These are phyloP conservation scores for Aspergillus heteromorphus DNA, from an alignment of 495 filamentous ascomycete species.

Conservation along the genomic window DNA sequence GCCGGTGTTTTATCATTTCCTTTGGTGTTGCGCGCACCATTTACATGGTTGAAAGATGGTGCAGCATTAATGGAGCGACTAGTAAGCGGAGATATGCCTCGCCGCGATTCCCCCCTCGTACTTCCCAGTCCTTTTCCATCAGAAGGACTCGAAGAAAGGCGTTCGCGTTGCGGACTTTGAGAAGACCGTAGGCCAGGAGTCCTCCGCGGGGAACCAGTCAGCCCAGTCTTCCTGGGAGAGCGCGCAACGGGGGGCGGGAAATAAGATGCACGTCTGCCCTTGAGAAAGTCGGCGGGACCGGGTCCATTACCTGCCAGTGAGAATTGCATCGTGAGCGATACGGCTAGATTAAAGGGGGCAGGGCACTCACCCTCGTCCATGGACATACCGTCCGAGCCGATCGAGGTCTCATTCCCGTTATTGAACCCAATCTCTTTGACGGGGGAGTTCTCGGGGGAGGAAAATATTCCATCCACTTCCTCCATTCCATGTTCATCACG, in stretches of 20 bases:
- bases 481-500: slow-evolving; percentile 93
- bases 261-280: slow-evolving; percentile 24
- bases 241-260: slow-evolving; percentile 33
- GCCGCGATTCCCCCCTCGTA: slow-evolving; percentile 18
- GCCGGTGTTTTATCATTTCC: slow-evolving; percentile 27
- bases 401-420: slow-evolving; percentile 23
- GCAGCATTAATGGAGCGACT: slow-evolving; percentile 33
- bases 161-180: slow-evolving; percentile 29
- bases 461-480: slow-evolving; percentile 77
- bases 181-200: slow-evolving; percentile 39
- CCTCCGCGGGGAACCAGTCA: slow-evolving; percentile 38
- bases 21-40: slow-evolving; percentile 38
- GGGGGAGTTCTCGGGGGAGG: slow-evolving; percentile 68
- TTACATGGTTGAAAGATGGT: slow-evolving; percentile 31
- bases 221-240: slow-evolving; percentile 41
- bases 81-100: slow-evolving; percentile 31
- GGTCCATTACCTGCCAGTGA: slow-evolving; percentile 33
- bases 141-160: slow-evolving; percentile 34
- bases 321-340: neutral
- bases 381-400: slow-evolving; percentile 44
- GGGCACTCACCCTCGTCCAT: slow-evolving; percentile 41
- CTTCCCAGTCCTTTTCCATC: slow-evolving; percentile 25
- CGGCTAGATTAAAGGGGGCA: neutral
- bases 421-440: slow-evolving; percentile 34
- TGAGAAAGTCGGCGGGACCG: slow-evolving; percentile 40